These are phyloP conservation scores for Tulasnella sp. DNA, from an alignment of 768 basidiomycete genomes.

Conservation along the genomic window DNA sequence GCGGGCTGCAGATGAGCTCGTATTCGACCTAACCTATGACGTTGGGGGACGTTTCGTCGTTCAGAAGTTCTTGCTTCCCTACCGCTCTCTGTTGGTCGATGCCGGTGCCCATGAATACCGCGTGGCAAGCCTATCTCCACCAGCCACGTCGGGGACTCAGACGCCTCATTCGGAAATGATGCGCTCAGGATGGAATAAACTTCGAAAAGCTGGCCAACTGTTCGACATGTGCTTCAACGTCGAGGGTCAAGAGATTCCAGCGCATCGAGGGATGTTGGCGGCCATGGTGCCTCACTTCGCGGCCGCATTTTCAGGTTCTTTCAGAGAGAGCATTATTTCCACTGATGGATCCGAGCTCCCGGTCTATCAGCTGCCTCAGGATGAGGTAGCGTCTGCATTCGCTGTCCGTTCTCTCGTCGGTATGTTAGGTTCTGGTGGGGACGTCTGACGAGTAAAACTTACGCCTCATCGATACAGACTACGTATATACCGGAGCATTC, in stretches of 20 bases:
- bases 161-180: not conserved
- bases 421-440: not conserved
- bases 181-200: not conserved
- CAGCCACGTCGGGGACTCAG: not conserved
- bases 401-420: conserved; percentile 1
- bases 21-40: conserved; percentile 7
- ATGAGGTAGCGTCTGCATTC: not conserved
- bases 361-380: not conserved
- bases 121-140: not conserved
- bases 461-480: not conserved
- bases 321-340: not conserved
- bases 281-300: not conserved
- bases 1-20: not conserved
- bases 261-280: conserved; percentile 20
- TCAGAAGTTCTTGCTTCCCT: not conserved
- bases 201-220: not conserved
- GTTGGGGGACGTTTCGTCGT: not conserved
- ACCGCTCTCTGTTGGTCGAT: not conserved
- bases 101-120: conserved; percentile 1
- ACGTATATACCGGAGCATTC: conserved; percentile 5
- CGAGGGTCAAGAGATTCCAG: not conserved
- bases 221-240: conserved; percentile 9
- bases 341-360: not conserved
- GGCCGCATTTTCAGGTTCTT: not conserved
- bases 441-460: not conserved